Conservation (phyloP, 2,329 filamentous ascomycete species). For the Aspergillus sp. region DNA sequence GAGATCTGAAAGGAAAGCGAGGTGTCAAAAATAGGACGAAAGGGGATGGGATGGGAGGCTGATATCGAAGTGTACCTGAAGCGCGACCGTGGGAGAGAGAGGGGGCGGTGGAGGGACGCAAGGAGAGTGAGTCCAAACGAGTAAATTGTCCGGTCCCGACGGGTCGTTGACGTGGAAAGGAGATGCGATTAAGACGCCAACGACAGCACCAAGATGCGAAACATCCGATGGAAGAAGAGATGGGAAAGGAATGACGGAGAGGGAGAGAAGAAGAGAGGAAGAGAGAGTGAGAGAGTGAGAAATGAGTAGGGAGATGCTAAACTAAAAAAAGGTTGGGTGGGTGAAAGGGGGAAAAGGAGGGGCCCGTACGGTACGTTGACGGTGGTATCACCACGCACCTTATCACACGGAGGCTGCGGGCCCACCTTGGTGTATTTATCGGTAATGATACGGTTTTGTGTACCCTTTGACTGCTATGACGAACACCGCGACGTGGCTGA, state of each 20-base stretch:
- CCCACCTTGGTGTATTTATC: no score
- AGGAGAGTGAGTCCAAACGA: conserved; percentile 16
- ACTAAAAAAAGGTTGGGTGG: neutral
- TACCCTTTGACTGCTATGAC: no score
- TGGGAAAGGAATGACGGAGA: conserved; percentile 1
- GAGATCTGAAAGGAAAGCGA: conserved; percentile 14
- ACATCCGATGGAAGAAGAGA: conserved; percentile 11
- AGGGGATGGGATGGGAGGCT: conserved; percentile 3
- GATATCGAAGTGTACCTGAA: conserved; percentile 10
- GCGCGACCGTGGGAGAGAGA: conserved; percentile 20
- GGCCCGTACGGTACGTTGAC: neutral
- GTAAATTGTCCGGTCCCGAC: conserved; percentile 22
- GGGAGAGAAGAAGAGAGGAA: conserved; percentile 1
- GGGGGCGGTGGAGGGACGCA: conserved; percentile 13
- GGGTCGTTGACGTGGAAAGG: conserved; percentile 23
- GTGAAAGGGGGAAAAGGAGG: neutral
- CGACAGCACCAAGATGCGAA: conserved; percentile 26
- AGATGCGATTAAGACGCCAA: conserved; percentile 23
- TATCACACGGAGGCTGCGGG: no score
- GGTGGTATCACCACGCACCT: no score
- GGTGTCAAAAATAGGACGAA: conserved; percentile 4
- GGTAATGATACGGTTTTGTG: no score
- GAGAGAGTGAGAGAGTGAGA: conserved; percentile 2
- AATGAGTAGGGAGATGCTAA: conserved; percentile 1
- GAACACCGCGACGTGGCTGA: no score